These are phyloP conservation scores for Aspergillus unguis DNA, from an alignment of 2,329 filamentous ascomycete species.

Conservation along the genomic window DNA sequence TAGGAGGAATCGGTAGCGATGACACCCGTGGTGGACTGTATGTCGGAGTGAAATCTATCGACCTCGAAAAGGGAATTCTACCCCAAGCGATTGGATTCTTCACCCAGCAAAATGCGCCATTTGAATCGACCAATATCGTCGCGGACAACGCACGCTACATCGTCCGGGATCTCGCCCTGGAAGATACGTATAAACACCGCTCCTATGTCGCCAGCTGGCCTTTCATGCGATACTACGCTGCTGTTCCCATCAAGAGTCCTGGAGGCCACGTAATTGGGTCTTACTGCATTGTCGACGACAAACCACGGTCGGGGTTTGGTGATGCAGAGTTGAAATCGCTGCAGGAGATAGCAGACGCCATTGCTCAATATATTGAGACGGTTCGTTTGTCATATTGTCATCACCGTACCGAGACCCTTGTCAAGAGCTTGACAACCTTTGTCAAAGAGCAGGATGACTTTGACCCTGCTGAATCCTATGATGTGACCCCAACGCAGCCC, in stretches of 20 bases:
- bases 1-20: conserved; percentile 31
- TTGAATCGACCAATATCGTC: conserved; percentile 23
- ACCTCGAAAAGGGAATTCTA: conserved; percentile 18
- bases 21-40: conserved; percentile 30
- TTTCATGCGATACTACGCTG: conserved; percentile 50
- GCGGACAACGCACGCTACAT: conserved; percentile 32
- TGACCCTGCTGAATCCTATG: conserved; percentile 17
- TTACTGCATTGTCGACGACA: conserved; percentile 56
- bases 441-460: conserved; percentile 42
- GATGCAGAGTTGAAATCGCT: conserved; percentile 43
- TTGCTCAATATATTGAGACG: conserved; percentile 59
- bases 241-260: conserved; percentile 57
- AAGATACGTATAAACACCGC: conserved; percentile 35
- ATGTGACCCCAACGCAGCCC: not conserved
- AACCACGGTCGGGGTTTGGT: conserved; percentile 45
- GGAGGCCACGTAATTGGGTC: conserved; percentile 55
- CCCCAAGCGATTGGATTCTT: conserved; percentile 24
- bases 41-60: conserved; percentile 26
- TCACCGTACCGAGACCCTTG: conserved; percentile 55
- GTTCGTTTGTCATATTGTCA: conserved; percentile 54
- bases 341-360: conserved; percentile 54
- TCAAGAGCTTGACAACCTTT: conserved; percentile 52
- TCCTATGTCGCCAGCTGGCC: conserved; percentile 30
- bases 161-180: conserved; percentile 33
- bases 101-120: conserved; percentile 20